Evolutionary conservation across 73 alveolate genomes (phyloP), one percentile per base, ranked within the genome.

Genomic region (Paramecium caudatum): DNA sequence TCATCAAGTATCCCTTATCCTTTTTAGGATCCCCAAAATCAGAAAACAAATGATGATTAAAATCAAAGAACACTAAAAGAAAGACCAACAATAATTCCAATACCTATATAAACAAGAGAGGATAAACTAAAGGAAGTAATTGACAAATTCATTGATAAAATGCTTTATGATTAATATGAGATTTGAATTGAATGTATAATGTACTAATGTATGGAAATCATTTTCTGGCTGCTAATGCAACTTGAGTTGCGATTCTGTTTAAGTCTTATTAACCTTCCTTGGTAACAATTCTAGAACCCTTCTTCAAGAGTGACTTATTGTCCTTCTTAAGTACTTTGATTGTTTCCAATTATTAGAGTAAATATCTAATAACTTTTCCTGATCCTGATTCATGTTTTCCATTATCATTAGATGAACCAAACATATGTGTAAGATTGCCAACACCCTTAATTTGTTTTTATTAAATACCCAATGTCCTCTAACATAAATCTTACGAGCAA

Each of bases 291-390:
- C 92, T 91, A 61, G 93, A 82, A 45, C 49, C 65, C 47, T 81
- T 91, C 92, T 90, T 91, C 50, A 90, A 70, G 19, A 45, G 90
- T n/a, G 92, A 70, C 33, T 87, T 90, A 36, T 88, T 92, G 46
- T 81, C 96, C 63, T 94, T 92, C 46, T 96, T 97, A 47, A 97
- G 93, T 78, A 96, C 92, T 45, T 96, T 97, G 87, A 84, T 85
- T 19, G 93, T 90, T 92, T 98, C 95, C 33, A 97, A 94, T 93
- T 96, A 96, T 91, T 95, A 82, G 47, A 96, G 95, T 82, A 96
- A 91, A 91, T 96, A 97, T 93, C 99, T 96, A 90, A 97, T 94
- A 88, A 90, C 91, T 92, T 95, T 97, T 63, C 99, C 99, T 30
- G 96, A 97, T 30, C 97, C 95, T 48, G 80, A 82, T 74, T 80